A percentile compares a stretch with the other conserved stretches of the same genome.
phyloP scores from a whole-genome alignment of 345 rosid genomes.

The Salix purpurea region DNA sequence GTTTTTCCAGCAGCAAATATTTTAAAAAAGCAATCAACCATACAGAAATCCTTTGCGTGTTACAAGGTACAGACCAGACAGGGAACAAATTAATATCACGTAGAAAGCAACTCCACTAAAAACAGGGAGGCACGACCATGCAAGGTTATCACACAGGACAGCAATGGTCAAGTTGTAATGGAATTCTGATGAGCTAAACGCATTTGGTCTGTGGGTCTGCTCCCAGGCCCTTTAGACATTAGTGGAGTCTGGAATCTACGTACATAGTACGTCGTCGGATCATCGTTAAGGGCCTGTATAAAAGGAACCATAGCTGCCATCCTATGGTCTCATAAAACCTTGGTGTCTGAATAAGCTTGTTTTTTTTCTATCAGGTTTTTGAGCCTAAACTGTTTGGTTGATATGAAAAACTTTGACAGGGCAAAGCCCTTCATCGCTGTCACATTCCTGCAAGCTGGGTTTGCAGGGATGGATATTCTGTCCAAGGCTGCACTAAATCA shows the following conservation, averaged over 20 bases:
- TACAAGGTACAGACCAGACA: too few relatives aligned
- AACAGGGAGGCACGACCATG: too few relatives aligned
- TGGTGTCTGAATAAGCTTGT: too few relatives aligned
- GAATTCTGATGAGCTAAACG: neutral
- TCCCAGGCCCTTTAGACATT: neutral
- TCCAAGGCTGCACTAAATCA: conserved; percentile 69
- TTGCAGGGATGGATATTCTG: conserved; percentile 83
- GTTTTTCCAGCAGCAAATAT: too few relatives aligned
- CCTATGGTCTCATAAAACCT: neutral
- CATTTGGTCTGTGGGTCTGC: neutral
- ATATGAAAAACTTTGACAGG: conserved; percentile 4
- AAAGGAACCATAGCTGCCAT: neutral
- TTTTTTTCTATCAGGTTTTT: too few relatives aligned
- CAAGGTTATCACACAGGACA: too few relatives aligned
- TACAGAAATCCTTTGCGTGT: too few relatives aligned
- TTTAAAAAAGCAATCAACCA: too few relatives aligned
- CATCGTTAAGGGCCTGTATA: neutral
- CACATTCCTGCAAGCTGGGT: conserved; percentile 72
- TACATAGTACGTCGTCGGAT: too few relatives aligned
- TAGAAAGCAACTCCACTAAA: too few relatives aligned
- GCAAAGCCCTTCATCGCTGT: conserved; percentile 61
- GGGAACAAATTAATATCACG: too few relatives aligned
- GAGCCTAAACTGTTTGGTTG: neutral
- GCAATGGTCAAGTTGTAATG: neutral
- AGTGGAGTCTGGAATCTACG: neutral